Conservation (phyloP, 192 early-diverging fungal species). For the Dimargaris verticillata region DNA sequence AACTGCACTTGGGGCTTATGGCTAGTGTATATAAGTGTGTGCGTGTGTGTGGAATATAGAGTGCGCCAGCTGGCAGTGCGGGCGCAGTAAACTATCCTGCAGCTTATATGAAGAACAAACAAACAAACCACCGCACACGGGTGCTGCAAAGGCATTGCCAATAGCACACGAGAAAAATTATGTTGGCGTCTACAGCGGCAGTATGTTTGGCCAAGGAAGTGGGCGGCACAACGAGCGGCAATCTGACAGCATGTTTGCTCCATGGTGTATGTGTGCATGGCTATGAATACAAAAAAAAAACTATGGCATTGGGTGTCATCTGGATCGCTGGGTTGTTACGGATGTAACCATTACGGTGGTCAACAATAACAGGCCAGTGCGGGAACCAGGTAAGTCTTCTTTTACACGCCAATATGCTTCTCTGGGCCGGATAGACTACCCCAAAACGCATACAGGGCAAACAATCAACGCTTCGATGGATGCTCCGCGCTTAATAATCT, state of each 20-base stretch:
- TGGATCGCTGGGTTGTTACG: neutral
- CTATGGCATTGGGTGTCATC: neutral
- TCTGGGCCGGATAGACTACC: too few species aligned
- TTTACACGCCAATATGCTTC: too few species aligned
- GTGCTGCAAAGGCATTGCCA: neutral
- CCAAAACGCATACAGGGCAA: too few species aligned
- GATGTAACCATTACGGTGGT: neutral
- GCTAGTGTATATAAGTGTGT: neutral
- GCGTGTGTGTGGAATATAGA: neutral
- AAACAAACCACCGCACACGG: neutral
- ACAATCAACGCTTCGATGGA: too few species aligned
- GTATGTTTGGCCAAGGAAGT: neutral
- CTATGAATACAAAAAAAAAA: slow-evolving; percentile 1
- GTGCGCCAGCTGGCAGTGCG: too few species aligned
- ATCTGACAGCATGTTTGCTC: neutral
- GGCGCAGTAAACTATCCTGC: neutral
- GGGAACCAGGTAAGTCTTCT: slow-evolving; percentile 37
- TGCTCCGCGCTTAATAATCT: too few species aligned
- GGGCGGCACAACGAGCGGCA: neutral
- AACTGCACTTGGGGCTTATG: neutral
- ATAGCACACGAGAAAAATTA: neutral
- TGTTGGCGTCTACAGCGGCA: too few species aligned
- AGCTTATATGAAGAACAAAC: neutral
- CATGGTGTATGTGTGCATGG: neutral
- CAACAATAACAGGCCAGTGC: slow-evolving; percentile 29